Evolutionary conservation across 495 filamentous ascomycete species (phyloP), one percentile per base, ranked within the genome.

Genomic region (Hypoxylon trugodes): DNA sequence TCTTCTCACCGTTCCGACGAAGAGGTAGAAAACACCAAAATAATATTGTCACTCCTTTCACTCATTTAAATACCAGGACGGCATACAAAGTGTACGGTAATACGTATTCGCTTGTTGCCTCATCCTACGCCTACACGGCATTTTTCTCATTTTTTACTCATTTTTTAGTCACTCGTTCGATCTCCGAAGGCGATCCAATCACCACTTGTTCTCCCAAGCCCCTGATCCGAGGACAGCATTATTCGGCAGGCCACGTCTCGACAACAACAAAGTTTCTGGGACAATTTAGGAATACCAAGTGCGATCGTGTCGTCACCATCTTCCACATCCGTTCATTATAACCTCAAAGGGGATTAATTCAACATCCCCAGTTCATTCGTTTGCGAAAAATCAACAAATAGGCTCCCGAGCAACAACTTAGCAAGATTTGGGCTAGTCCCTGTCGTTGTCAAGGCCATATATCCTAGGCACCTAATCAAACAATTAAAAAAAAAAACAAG

Each of bases 201-300:
- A 68, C 53, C 19, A 52, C 49, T 52, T 55, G 48, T 56, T 58
- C n/a, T n/a, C 35, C 40, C 38, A 41, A 41, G 28, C 69, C 64
- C 66, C 66, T 69, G 69, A 72, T 72, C 69, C 59, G 62, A 72
- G 62, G 62, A 66, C 46, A 68, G 65, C 64, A 67, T 67, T 62
- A 59, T 64, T 48, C 64, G 62, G 64, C 70, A 54, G 60, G 57
- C 54, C 61, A 70, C 57, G 62, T 66, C 59, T 68, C 59, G 55
- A 68, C 65, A 57, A n/a, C 49, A 64, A 47, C 42, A 59, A 51
- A 18, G n/a, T n/a, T 38, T 60, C 59, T 47, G 59, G 65, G 42
- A 60, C 65, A 52, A 22, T 54, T 35, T 53, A 61, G 63, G 57
- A 22, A 68, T 54, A 68, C 22, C 24, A 55, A 56, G 49, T 60